Evolutionary conservation across 371 early-diverging fungal genomes (phyloP), one percentile per base, ranked within the genome.

Genomic region (Mitosporidium daphniae): DNA sequence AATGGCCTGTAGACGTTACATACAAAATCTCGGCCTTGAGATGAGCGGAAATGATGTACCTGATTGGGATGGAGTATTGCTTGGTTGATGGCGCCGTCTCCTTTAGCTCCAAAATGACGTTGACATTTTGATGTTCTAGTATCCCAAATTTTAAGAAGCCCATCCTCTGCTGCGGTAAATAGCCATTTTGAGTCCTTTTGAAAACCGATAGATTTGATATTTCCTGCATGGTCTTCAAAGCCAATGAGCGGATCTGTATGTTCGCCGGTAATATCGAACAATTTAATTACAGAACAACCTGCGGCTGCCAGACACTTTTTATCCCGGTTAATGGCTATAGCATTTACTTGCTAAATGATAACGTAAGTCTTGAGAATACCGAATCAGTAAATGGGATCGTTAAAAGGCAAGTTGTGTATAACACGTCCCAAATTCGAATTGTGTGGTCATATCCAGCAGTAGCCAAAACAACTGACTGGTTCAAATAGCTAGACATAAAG

Each of bases 381-480:
- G n/a, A n/a, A n/a, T n/a, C n/a, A n/a, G n/a, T n/a, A n/a, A n/a
- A n/a, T n/a, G n/a, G n/a, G n/a, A n/a, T n/a, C n/a, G n/a, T n/a
- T n/a, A n/a, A n/a, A n/a, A n/a, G n/a, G n/a, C n/a, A n/a, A n/a
- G n/a, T n/a, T n/a, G n/a, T n/a, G n/a, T n/a, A n/a, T n/a, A n/a
- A n/a, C n/a, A n/a, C n/a, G n/a, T n/a, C n/a, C 86, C 86, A 84
- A 41, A 84, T 74, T 13, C 78, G 64, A 42, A 84, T 73, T 13
- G 75, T 72, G 46, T 78, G 74, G 42, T 84, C 86, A 38, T 78
- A 84, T 0, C 75, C 75, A 4, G 77, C 77, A 8, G 86, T 74
- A 15, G 68, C 75, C 2, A 82, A 52, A 26, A 77, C 63, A 21
- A 77, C 84, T 1, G 20, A n/a, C n/a, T n/a, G n/a, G n/a, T n/a